Conservation (phyloP, 2,329 filamentous ascomycete genomes). For the Cladosporium sp. region DNA sequence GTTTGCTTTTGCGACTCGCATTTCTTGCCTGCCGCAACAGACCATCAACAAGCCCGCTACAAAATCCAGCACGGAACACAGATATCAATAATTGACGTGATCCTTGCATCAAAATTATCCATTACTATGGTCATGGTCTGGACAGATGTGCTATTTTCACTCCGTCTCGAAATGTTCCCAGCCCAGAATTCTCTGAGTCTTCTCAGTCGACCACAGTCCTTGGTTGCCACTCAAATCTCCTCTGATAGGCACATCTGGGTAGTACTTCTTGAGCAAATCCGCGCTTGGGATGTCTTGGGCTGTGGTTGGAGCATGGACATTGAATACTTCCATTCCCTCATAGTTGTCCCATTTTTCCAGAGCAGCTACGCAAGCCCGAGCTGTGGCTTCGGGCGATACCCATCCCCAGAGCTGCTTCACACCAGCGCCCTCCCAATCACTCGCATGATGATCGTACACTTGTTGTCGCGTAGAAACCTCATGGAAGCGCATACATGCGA, state of each 20-base stretch:
- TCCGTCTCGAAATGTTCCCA: constrained; percentile 27
- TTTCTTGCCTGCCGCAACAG: background rate
- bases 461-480: constrained; percentile 31
- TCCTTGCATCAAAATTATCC: too few species aligned
- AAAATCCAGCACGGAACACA: too few species aligned
- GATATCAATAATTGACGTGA: too few species aligned
- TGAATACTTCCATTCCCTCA: constrained; percentile 34
- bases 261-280: constrained; percentile 27
- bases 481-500: constrained; percentile 37
- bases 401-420: constrained; percentile 37
- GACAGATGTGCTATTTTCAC: background rate
- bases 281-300: constrained; percentile 21
- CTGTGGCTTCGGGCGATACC: constrained; percentile 34
- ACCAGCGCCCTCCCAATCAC: constrained; percentile 32
- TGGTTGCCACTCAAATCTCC: constrained; percentile 20
- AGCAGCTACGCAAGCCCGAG: constrained; percentile 33
- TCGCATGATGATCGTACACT: constrained; percentile 31
- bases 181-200: constrained; percentile 22
- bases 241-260: constrained; percentile 23
- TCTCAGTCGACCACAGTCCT: constrained; percentile 25
- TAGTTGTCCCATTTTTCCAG: constrained; percentile 32
- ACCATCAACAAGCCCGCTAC: too few species aligned
- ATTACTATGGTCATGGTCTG: too few species aligned
- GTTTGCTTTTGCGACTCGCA: background rate
- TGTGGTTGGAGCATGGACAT: constrained; percentile 32